These are phyloP conservation scores for Cytospora mali DNA, from an alignment of 2,329 filamentous ascomycete species.

Conservation along the genomic window DNA sequence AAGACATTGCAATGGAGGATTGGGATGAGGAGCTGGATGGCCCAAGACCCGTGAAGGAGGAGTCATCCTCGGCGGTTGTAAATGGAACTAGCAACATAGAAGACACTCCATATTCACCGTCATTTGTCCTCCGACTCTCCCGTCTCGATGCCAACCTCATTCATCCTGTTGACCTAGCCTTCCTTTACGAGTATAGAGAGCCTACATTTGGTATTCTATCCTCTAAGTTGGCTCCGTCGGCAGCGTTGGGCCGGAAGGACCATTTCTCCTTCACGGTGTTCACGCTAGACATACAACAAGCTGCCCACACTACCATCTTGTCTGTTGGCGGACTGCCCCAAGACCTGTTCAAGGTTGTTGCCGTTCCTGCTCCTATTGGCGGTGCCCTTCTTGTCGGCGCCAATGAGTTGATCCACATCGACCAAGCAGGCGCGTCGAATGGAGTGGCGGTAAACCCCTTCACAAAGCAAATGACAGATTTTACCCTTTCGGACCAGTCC, in stretches of 20 bases:
- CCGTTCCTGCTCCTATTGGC: constrained; percentile 83
- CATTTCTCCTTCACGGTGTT: constrained; percentile 91
- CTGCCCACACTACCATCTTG: constrained; percentile 88
- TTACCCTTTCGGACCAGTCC: constrained; percentile 84
- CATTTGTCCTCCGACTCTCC: constrained; percentile 90
- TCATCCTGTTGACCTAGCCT: constrained; percentile 88
- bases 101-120: constrained; percentile 80
- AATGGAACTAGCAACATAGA: constrained; percentile 52
- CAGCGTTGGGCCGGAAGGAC: constrained; percentile 80
- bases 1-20: constrained; percentile 85
- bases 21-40: constrained; percentile 83
- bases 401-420: constrained; percentile 93
- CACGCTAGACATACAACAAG: constrained; percentile 90
- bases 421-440: constrained; percentile 92
- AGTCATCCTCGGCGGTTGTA: constrained; percentile 43
- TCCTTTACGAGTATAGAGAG: constrained; percentile 95
- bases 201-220: constrained; percentile 95
- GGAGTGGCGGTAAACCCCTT: constrained; percentile 93
- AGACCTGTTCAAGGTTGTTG: constrained; percentile 80
- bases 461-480: constrained; percentile 78
- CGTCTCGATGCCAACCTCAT: constrained; percentile 85
- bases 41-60: constrained; percentile 56
- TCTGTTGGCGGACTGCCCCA: constrained; percentile 84
- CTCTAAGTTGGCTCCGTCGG: constrained; percentile 72
- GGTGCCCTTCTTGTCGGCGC: constrained; percentile 83